Evolutionary conservation across 1,139 yeast species (phyloP).

Genomic region (Suhomyces taliae): DNA sequence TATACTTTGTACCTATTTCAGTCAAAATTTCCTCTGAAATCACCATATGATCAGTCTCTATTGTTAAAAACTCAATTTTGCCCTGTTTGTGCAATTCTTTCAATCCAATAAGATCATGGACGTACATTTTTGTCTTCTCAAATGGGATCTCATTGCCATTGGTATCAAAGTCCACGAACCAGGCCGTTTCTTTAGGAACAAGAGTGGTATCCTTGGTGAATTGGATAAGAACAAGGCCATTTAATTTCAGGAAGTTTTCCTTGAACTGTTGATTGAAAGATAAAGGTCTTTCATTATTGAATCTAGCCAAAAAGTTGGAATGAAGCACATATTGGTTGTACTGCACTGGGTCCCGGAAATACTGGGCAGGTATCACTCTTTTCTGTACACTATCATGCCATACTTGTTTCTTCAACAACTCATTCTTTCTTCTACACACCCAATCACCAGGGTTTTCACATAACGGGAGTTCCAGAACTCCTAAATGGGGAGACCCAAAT

Average conservation of each 20-base stretch:
- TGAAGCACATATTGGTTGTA: slow-evolving; percentile 48
- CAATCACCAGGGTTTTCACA: slow-evolving; percentile 57
- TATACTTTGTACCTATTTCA: slow-evolving; percentile 37
- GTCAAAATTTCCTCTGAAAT: slow-evolving; percentile 51
- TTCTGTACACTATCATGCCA: slow-evolving; percentile 62
- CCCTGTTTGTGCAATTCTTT: slow-evolving; percentile 41
- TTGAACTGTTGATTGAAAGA: slow-evolving; percentile 34
- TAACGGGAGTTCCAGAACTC: slow-evolving; percentile 67
- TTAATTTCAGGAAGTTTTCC: slow-evolving; percentile 42
- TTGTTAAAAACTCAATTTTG: slow-evolving; percentile 47
- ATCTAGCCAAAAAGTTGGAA: slow-evolving; percentile 58
- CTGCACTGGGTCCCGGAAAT: slow-evolving; percentile 58
- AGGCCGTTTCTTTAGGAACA: slow-evolving; percentile 72
- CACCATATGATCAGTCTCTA: slow-evolving; percentile 70
- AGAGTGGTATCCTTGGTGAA: slow-evolving; percentile 65
- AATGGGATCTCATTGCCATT: slow-evolving; percentile 48
- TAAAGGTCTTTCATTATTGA: slow-evolving; percentile 59
- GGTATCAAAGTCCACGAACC: slow-evolving; percentile 58
- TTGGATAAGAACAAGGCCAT: slow-evolving; percentile 57
- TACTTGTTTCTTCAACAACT: slow-evolving; percentile 55
- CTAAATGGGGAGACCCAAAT: slow-evolving; percentile 83
- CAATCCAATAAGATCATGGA: slow-evolving; percentile 61
- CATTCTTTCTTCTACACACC: slow-evolving; percentile 60
- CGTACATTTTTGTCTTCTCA: slow-evolving; percentile 50
- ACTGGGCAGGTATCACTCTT: slow-evolving; percentile 69